Evolutionary conservation across 2,329 filamentous ascomycete genomes (phyloP).

Genomic region (Trichoderma sp.): DNA sequence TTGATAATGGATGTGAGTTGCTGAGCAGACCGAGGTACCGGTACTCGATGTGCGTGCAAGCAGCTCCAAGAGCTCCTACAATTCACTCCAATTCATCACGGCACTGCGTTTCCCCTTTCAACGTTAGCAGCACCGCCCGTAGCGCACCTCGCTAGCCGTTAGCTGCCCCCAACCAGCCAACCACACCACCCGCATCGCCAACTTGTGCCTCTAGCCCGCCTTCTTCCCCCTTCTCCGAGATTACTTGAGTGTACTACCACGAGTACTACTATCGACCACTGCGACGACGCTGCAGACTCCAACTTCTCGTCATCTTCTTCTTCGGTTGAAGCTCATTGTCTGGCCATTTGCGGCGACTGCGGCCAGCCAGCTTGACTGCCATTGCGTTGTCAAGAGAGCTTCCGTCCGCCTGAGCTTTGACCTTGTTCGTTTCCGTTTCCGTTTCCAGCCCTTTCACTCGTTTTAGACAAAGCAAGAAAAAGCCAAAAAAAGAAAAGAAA

Average conservation of each 20-base stretch:
- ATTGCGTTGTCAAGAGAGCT: conserved; percentile 13
- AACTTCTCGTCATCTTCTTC: neutral
- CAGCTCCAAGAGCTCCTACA: neutral
- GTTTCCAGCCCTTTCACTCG: conserved; percentile 13
- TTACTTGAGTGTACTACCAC: neutral
- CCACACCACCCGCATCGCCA: conserved; percentile 16
- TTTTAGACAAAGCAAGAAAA: neutral
- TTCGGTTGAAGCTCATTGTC: conserved; percentile 2
- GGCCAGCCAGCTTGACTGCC: conserved; percentile 5
- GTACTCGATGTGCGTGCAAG: neutral
- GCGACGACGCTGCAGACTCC: neutral
- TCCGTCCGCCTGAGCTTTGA: conserved; percentile 3
- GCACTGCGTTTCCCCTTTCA: conserved; percentile 7
- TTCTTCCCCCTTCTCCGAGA: conserved; percentile 13
- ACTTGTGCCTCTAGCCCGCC: conserved; percentile 13
- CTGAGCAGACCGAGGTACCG: neutral
- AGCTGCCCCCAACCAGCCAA: conserved; percentile 2
- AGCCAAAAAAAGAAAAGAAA: neutral
- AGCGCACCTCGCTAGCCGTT: conserved; percentile 12
- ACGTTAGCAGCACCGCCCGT: conserved; percentile 1
- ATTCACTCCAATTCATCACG: neutral
- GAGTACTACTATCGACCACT: no score
- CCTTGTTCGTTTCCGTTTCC: neutral
- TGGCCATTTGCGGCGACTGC: conserved; percentile 11
- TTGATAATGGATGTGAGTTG: neutral